phyloP scores from a whole-genome alignment of 2,329 filamentous ascomycete genomes.

The Escovopsis sp. region DNA sequence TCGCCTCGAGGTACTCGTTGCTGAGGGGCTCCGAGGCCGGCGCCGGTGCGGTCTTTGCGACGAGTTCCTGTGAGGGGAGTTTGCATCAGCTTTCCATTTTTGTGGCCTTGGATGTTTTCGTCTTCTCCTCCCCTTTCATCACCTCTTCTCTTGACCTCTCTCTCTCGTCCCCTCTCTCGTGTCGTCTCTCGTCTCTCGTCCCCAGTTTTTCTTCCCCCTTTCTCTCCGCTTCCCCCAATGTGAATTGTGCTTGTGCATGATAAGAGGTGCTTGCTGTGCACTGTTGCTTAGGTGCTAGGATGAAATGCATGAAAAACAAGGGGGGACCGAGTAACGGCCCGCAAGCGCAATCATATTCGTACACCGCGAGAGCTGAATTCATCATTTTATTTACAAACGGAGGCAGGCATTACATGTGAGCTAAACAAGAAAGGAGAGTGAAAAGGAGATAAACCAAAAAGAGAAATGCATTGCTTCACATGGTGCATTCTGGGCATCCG shows the following conservation, averaged over 20 bases:
- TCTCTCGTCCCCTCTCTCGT: too few relatives aligned
- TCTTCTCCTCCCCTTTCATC: conserved; percentile 1
- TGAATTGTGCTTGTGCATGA: too few relatives aligned
- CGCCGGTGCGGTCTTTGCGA: background rate
- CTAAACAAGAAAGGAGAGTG: too few relatives aligned
- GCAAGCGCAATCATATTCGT: background rate
- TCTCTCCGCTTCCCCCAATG: too few relatives aligned
- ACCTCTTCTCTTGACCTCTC: too few relatives aligned
- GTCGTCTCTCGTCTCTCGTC: too few relatives aligned
- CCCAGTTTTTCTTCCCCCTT: too few relatives aligned
- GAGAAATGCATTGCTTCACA: conserved; percentile 1
- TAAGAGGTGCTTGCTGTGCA: too few relatives aligned
- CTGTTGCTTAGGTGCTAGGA: too few relatives aligned
- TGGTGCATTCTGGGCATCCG: conserved; percentile 3
- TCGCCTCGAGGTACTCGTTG: conserved; percentile 56
- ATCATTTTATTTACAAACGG: background rate
- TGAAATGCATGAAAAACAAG: too few relatives aligned
- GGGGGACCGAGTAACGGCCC: too few relatives aligned
- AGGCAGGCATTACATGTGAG: too few relatives aligned
- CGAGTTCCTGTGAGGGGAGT: conserved; percentile 7
- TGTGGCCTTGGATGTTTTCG: conserved; percentile 3
- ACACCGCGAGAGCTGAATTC: background rate
- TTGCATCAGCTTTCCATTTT: conserved; percentile 9
- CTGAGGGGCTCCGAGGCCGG: conserved; percentile 19
- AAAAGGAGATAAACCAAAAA: background rate